Evolutionary conservation across 1,284 basidiomycete genomes (phyloP).

Genomic region (Porodaedalea pini): DNA sequence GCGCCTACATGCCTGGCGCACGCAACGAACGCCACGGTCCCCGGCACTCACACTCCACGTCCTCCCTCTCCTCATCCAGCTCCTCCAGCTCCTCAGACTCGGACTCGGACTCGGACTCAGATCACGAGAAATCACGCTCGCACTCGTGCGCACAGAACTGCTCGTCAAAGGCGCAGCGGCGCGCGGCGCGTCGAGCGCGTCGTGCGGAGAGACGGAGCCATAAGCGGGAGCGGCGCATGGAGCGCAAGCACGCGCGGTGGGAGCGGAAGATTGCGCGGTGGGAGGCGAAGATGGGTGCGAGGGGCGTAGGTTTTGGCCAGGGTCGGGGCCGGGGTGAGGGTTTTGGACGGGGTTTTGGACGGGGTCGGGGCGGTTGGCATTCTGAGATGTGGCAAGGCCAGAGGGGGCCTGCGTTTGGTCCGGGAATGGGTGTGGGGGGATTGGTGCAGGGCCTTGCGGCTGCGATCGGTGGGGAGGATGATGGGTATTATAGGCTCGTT

Average conservation of each 20-base stretch:
- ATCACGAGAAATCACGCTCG: background rate
- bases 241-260: background rate
- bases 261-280: background rate
- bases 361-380: too few species aligned
- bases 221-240: background rate
- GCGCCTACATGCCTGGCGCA: background rate
- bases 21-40: background rate
- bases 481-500: slow-evolving; percentile 19
- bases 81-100: background rate
- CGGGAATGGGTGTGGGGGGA: background rate
- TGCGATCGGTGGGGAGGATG: background rate
- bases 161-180: background rate
- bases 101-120: background rate
- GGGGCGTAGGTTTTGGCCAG: background rate
- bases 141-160: background rate
- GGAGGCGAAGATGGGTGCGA: background rate
- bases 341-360: background rate
- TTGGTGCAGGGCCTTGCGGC: background rate
- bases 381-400: background rate
- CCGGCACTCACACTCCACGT: background rate
- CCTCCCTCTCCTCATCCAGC: background rate
- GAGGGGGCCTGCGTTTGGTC: background rate
- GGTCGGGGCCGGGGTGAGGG: background rate
- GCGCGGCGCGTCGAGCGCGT: background rate
- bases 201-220: background rate